phyloP scores from a whole-genome alignment of 176 grass and related monocot species.

The Paspalum notatum region DNA sequence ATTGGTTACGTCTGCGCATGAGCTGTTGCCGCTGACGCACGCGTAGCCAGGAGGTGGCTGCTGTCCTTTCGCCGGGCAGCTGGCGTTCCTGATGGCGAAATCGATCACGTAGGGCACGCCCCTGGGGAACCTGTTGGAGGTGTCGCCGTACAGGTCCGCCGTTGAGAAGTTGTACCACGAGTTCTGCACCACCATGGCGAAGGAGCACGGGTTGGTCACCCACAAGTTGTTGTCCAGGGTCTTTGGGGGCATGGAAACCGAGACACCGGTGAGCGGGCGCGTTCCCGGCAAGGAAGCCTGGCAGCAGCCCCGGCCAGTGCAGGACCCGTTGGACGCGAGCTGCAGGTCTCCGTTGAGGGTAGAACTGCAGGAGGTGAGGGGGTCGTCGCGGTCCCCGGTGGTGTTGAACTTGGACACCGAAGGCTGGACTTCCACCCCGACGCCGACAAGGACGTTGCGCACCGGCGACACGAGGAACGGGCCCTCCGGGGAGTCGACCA shows the following conservation, averaged over 20 bases:
- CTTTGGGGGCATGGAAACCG: no score
- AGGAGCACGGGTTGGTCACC: background rate
- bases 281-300: no score
- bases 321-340: background rate
- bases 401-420: no score
- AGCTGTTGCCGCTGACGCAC: background rate
- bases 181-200: background rate
- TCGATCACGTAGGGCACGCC: background rate
- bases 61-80: background rate
- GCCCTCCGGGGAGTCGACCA: fast-evolving
- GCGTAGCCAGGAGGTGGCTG: background rate
- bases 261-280: no score
- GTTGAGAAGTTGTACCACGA: background rate
- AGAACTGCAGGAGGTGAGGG: no score
- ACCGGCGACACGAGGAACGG: background rate
- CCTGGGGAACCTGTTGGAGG: background rate
- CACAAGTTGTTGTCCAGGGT: no score
- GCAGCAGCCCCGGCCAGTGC: no score
- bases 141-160: background rate
- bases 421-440: background rate
- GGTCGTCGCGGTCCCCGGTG: no score
- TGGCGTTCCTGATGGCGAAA: background rate
- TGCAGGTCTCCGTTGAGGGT: background rate
- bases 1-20: background rate
- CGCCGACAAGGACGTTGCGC: background rate